Conservation (phyloP, 306 rosid genomes). For the Glycine tomentella region DNA sequence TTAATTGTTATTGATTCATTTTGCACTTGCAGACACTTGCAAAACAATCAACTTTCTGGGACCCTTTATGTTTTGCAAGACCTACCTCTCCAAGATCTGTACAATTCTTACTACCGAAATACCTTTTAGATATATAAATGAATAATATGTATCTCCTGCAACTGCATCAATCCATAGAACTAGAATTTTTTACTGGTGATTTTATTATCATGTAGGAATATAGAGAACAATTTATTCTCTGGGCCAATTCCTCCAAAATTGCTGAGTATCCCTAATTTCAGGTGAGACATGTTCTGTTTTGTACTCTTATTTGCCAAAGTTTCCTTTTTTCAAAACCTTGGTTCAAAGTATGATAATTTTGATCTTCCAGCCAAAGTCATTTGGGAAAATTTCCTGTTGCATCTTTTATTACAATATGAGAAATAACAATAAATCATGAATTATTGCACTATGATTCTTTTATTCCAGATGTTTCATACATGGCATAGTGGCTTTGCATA, state of each 20-base stretch:
- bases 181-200: constrained; percentile 1
- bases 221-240: constrained; percentile 71
- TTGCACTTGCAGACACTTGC: constrained; percentile 63
- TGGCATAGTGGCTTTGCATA: not conserved
- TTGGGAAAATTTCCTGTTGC: not conserved
- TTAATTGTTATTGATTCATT: constrained; percentile 4
- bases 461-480: not conserved
- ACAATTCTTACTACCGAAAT: constrained; percentile 51
- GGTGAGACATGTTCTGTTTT: constrained; percentile 49
- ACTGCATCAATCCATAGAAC: constrained; percentile 25
- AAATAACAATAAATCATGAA: not conserved
- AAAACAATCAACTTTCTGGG: constrained; percentile 69
- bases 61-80: constrained; percentile 66
- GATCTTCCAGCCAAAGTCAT: not conserved
- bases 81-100: constrained; percentile 73
- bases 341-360: not conserved
- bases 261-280: constrained; percentile 65
- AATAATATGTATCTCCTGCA: not conserved
- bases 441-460: not conserved
- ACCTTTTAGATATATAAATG: constrained; percentile 17
- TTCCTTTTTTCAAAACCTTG: not conserved
- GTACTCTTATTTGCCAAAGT: not conserved
- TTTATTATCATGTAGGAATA: constrained; percentile 54
- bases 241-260: constrained; percentile 78
- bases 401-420: not conserved